Evolutionary conservation across 179 eudicot genomes (phyloP).

Genomic region (Spergularia azorica): DNA sequence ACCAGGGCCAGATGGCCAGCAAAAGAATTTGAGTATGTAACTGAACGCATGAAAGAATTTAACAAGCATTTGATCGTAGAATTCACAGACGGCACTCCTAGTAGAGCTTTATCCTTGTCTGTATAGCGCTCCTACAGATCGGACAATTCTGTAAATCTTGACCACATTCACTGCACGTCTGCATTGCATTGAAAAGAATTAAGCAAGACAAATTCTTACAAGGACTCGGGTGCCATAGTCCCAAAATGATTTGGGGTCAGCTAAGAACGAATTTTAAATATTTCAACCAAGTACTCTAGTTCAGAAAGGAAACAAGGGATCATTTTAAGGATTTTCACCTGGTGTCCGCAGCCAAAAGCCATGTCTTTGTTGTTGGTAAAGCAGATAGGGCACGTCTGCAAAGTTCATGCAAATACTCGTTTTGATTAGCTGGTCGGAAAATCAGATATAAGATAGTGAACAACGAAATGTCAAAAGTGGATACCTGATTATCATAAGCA

Average conservation of each 20-base stretch:
- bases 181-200: background rate
- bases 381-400: constrained; percentile 51
- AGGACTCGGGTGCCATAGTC: no score
- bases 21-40: no score
- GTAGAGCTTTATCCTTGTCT: constrained; percentile 47
- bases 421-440: background rate
- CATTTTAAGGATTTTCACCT: constrained; percentile 28
- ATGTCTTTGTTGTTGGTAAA: constrained; percentile 43
- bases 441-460: no score
- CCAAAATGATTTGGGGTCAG: background rate
- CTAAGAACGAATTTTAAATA: background rate
- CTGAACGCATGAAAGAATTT: no score
- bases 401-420: background rate
- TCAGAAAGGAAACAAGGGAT: background rate
- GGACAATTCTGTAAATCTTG: constrained; percentile 47
- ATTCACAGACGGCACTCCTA: background rate
- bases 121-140: constrained; percentile 45
- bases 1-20: no score
- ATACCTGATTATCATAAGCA: constrained; percentile 35
- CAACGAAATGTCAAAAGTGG: background rate
- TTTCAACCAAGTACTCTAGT: background rate
- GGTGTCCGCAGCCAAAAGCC: constrained; percentile 63
- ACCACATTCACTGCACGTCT: constrained; percentile 55
- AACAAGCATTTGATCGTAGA: no score
- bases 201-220: background rate